These are phyloP conservation scores for Leccinum aurantiacum DNA, from an alignment of 768 basidiomycete genomes.

Conservation along the genomic window DNA sequence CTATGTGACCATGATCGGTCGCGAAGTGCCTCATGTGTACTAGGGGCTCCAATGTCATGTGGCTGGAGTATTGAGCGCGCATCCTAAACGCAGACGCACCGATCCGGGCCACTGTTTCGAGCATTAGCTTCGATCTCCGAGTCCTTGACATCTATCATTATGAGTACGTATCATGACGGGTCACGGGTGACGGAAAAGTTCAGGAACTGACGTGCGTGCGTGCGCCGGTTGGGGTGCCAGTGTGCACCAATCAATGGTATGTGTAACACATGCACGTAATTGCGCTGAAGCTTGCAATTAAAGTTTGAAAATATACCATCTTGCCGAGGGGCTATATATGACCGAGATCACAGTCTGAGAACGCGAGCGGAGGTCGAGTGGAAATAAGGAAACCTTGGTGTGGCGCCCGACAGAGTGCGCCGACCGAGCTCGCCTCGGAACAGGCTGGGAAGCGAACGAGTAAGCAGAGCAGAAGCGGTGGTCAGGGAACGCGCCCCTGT, in stretches of 20 bases:
- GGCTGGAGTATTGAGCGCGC: constrained; percentile 25
- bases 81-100: constrained; percentile 18
- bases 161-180: constrained; percentile 5
- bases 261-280: constrained; percentile 37
- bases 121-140: constrained; percentile 4
- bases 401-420: neutral
- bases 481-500: constrained; percentile 32
- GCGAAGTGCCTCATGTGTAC: neutral
- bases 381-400: constrained; percentile 22
- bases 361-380: constrained; percentile 23
- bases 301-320: constrained; percentile 19
- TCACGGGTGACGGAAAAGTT: neutral
- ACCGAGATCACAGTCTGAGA: neutral
- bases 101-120: neutral
- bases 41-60: neutral
- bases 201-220: constrained; percentile 19
- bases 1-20: constrained; percentile 43
- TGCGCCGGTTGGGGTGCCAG: too few species aligned
- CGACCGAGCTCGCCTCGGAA: constrained; percentile 46
- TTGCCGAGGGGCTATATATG: neutral
- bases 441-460: constrained; percentile 58
- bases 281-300: constrained; percentile 32
- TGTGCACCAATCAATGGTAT: too few species aligned
- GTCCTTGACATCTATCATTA: constrained; percentile 6
- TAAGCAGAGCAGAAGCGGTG: constrained; percentile 52